Evolutionary conservation across 768 basidiomycete genomes (phyloP), one percentile per base, ranked within the genome.

Genomic region (Suillus cothurnatus): DNA sequence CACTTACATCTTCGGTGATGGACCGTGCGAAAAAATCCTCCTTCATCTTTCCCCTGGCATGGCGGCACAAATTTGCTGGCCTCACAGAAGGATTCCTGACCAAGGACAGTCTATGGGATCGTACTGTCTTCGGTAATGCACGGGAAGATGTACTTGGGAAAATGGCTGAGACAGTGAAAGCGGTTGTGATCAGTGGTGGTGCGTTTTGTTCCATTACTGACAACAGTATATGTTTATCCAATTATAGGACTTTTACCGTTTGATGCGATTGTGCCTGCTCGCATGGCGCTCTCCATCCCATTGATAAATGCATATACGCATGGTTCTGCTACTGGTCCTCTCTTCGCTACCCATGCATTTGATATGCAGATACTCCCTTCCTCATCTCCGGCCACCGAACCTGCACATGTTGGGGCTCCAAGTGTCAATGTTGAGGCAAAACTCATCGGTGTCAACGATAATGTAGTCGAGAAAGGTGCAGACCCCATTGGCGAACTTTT

Each of bases 341-440:
- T 96, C 34, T 83, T 95, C 53, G 91, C 92, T 7, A 86, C 92
- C 9, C 92, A 96, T 71, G 88, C 92, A 9, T 85, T 93, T 62
- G 95, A 98, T 74, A 76, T 97, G 31, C 95, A 97, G 76, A 83
- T 88, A 14, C 86, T 94, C 74, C 81, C 85, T 4, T 69, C 74
- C 6, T 74, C 75, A 23, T 70, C 75, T 6, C 73, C 75, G 26
- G 69, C 75, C 6, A 65, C 69, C 7, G 76, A 78, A 43, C 65
- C 74, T 11, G 79, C 82, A 17, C 85, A 86, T 65, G 85, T 86
- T 15, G 95, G 95, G 5, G 89, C 94, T 4, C 95, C 96, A 3
- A 85, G 88, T n/a, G 82, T 89, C 62, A 96, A 96, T 71, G 81
- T 95, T 0, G 96, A 97, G 75, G 88, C 85, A 6, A 91, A 94